Conservation (phyloP, 257 asterid species). For the Nicotiana tomentosiformis region DNA sequence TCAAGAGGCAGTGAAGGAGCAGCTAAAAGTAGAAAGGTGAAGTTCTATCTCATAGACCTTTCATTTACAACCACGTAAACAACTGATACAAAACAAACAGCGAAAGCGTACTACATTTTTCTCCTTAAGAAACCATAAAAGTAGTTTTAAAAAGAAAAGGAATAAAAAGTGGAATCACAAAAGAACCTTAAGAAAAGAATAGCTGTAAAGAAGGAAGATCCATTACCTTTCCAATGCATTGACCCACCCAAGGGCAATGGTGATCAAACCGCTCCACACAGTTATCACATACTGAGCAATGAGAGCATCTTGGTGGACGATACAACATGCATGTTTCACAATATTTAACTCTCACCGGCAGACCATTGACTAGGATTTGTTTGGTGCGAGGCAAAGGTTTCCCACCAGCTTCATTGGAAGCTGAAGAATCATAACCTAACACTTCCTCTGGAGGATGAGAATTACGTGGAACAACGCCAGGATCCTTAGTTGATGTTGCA, state of each 20-base stretch:
- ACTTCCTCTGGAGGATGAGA: conserved; percentile 45
- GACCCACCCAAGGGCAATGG: conserved; percentile 93
- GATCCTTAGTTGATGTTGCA: conserved; percentile 69
- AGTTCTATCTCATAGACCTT: background rate
- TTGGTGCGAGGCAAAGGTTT: conserved; percentile 42
- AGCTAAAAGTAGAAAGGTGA: background rate
- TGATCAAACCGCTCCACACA: conserved; percentile 83
- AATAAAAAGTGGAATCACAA: background rate
- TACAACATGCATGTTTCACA: conserved; percentile 79
- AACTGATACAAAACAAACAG: background rate
- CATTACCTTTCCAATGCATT: conserved; percentile 73
- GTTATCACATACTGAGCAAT: conserved; percentile 73
- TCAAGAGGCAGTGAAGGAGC: background rate
- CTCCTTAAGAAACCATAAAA: background rate
- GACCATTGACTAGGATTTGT: conserved; percentile 54
- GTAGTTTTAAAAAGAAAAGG: background rate
- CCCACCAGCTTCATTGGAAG: conserved; percentile 27
- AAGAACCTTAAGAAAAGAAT: background rate
- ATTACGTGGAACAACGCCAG: conserved; percentile 76
- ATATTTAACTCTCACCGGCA: conserved; percentile 57
- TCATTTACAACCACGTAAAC: background rate
- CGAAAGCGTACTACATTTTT: background rate
- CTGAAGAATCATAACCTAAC: conserved; percentile 24
- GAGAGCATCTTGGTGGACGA: conserved; percentile 93
- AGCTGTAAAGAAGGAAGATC: background rate